Base-by-base conservation (phyloP, 2,329 filamentous ascomycete species). In the Trichoderma sp. region DNA sequence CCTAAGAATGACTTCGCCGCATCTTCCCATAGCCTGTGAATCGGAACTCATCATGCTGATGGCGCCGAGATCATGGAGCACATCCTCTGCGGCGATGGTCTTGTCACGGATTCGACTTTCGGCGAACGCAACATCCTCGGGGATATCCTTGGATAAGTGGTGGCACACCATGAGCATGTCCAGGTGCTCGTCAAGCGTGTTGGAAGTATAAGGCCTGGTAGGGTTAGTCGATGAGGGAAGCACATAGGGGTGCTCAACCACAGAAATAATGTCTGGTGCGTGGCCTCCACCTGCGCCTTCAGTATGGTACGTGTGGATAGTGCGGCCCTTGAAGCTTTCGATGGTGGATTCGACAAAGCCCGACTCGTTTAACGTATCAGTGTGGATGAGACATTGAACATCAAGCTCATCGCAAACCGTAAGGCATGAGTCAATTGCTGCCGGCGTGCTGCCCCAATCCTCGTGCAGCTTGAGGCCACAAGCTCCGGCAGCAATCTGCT, bases 131-230 rank as follows among this genome's bases (percentile, higher is more conserved):
- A 98, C 91, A 78, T 98, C 95, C 82, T 98, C 95, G 69, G 94
- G 93, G 70, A 97, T 97, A 80, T 97, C 90, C 80, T 92, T 93
- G 64, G 90, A 94, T 11, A 98, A 84, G 77, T 98, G 95, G 80
- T 98, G 95, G 83, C 95, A 98, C 47, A 97, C 93, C 95, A 97
- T 97, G 58, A 97, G 84, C 95, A 98, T 98, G 82, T 98, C 95
- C 16, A 97, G 87, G 81, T 98, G 95, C 81, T 98, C 95, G 77
- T 97, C 95, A 0, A 98, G 87, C 0, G 95, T 98, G 83, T 98
- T 97, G 73, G 86, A 85, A 1, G 95, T 98, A 80, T 90, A 97
- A 0, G 95, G 95, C 2, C 94, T 86, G 1, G 95, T 98, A 0
- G 95, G 95, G 78, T 97, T 98, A 0, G 95, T 98, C 58, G 91